phyloP scores from a whole-genome alignment of 495 filamentous ascomycete species.

The Daldinia bambusicola region DNA sequence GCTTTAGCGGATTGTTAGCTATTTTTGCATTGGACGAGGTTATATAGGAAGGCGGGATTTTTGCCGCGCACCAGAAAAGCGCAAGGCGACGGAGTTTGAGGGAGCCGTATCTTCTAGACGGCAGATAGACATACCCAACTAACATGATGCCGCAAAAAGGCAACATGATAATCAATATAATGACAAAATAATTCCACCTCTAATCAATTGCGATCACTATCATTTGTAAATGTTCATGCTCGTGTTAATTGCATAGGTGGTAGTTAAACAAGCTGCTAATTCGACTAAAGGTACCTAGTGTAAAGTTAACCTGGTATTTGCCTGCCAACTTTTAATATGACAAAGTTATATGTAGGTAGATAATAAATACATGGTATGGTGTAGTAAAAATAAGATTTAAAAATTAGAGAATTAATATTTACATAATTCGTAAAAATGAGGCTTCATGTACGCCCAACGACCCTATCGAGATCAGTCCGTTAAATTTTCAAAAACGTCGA shows the following conservation, averaged over 20 bases:
- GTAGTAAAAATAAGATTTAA: not conserved
- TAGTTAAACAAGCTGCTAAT: not conserved
- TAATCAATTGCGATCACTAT: not conserved
- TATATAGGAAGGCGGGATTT: constrained; percentile 7
- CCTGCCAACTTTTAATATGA: no score
- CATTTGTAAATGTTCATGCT: not conserved
- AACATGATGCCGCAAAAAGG: constrained; percentile 6
- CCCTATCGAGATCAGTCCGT: not conserved
- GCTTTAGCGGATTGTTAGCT: constrained; percentile 1
- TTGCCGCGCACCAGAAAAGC: not conserved
- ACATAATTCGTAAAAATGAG: not conserved
- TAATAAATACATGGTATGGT: no score
- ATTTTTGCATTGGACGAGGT: constrained; percentile 26
- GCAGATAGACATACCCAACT: constrained; percentile 11
- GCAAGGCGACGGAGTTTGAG: constrained; percentile 17
- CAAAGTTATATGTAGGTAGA: no score
- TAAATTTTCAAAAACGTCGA: constrained; percentile 4
- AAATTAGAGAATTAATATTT: constrained; percentile 3
- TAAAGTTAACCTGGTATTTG: no score
- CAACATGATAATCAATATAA: constrained; percentile 7
- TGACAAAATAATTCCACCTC: constrained; percentile 2
- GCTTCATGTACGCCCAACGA: not conserved
- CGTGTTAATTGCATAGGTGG: not conserved
- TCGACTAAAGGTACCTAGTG: not conserved
- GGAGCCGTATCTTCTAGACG: not conserved